phyloP scores from a whole-genome alignment of 139 green algal genomes.

The Chlorella sp. region DNA sequence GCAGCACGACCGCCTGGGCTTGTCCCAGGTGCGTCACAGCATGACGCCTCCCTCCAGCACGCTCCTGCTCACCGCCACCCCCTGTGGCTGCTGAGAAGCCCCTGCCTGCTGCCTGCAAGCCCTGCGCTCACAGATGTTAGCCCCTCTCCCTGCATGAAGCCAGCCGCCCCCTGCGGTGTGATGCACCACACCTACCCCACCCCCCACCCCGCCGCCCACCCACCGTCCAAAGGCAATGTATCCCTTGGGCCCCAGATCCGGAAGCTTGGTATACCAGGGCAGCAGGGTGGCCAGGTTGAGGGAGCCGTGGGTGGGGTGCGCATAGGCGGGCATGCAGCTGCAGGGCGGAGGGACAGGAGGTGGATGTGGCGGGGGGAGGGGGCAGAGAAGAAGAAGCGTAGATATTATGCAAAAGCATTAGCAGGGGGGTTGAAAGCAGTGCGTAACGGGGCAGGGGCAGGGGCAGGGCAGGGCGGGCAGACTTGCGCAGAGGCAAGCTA shows the following conservation, averaged over 20 bases:
- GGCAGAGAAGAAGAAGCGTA: too few species aligned
- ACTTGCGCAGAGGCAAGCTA: too few species aligned
- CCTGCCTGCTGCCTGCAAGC: too few species aligned
- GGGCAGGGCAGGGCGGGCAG: too few species aligned
- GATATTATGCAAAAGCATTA: too few species aligned
- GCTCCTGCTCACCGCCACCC: not conserved
- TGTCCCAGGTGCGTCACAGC: not conserved
- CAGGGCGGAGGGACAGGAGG: too few species aligned
- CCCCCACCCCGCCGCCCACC: not conserved
- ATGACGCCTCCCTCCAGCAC: not conserved
- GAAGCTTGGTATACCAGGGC: constrained; percentile 31
- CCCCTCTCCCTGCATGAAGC: not conserved
- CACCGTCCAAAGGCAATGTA: constrained; percentile 69
- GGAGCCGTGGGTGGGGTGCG: constrained; percentile 56
- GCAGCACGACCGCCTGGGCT: not conserved
- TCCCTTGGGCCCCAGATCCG: constrained; percentile 78
- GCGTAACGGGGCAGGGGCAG: not conserved
- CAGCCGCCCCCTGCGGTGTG: not conserved
- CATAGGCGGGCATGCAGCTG: constrained; percentile 60
- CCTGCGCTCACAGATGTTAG: too few species aligned
- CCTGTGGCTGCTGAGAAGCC: too few species aligned
- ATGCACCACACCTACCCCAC: not conserved
- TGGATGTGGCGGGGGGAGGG: too few species aligned
- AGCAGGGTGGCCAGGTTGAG: constrained; percentile 66
- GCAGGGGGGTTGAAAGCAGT: not conserved